phyloP scores from a whole-genome alignment of 2,329 filamentous ascomycete species.

The Colletotrichum simmondsii region DNA sequence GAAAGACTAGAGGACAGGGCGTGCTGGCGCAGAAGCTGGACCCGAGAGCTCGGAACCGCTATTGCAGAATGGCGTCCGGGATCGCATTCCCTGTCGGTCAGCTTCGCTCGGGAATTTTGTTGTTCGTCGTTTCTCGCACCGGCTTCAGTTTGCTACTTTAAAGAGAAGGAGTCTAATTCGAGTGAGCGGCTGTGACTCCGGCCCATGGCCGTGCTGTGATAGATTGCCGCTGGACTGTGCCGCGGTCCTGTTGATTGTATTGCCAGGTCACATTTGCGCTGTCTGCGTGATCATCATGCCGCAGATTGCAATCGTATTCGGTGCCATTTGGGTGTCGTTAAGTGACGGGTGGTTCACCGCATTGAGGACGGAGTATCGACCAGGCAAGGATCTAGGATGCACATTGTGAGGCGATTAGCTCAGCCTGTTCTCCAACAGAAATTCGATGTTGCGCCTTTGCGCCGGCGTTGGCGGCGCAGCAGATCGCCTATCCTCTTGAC shows the following conservation, averaged over 20 bases:
- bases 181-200: not conserved
- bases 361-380: not conserved
- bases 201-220: not conserved
- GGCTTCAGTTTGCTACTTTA: constrained; percentile 9
- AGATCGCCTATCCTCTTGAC: not conserved
- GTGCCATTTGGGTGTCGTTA: not conserved
- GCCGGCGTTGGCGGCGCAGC: not conserved
- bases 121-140: constrained; percentile 4
- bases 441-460: not conserved
- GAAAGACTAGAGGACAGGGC: not conserved
- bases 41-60: constrained; percentile 27
- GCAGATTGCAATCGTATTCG: constrained; percentile 5
- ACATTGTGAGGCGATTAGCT: not conserved
- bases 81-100: constrained; percentile 14
- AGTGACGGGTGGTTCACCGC: not conserved
- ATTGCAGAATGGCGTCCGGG: constrained; percentile 16
- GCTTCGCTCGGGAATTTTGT: constrained; percentile 26
- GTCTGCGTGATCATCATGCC: constrained; percentile 4
- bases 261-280: not conserved
- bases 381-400: constrained; percentile 11
- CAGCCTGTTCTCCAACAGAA: not conserved
- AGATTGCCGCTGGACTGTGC: constrained; percentile 3
- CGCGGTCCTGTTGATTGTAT: not conserved
- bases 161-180: constrained; percentile 12
- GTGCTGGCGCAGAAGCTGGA: constrained; percentile 7